Evolutionary conservation across 2,329 filamentous ascomycete genomes (phyloP), one percentile per base, ranked within the genome.

Genomic region (Aspergillus pseudoviridinutans): DNA sequence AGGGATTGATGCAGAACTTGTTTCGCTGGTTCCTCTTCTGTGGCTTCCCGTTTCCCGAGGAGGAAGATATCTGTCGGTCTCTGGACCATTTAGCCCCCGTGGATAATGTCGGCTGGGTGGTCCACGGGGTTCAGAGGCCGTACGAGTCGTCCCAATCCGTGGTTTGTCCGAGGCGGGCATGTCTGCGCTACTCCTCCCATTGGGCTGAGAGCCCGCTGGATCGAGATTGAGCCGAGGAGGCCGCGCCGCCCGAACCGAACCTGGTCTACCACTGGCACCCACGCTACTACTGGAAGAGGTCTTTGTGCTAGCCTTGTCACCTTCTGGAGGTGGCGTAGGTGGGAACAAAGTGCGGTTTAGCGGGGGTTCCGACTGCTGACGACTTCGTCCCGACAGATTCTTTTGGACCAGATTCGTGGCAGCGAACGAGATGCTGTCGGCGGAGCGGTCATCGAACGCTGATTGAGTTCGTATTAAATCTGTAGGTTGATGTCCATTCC

Each of bases 261-360:
- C 76, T 24, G 79, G 76, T 53, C 83, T 76, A 64, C 68, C 75
- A 71, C 69, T 78, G 59, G 68, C 74, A 66, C 67, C 74, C 58
- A 59, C 61, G 63, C 60, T 58, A 42, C 57, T 61, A 28, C 59
- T 61, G 47, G 60, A 59, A 41, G 73, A 68, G 47, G 64, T 68
- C 42, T 65, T 67, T 50, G 62, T 65, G 53, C 64, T 72, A 17
- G 65, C 74, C 67, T 87, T 88, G 64, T 97, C 92, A 61, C 85
- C 84, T 79, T 99, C 94, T 5, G 94, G 94, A 6, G 94, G 94
- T 44, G 94, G 94, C n/a, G 94, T 97, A n/a, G 94, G 94, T 20
- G 94, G 94, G 78, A 97, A 97, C 61, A 93, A 84, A 67, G 90
- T 90, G 66, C 91, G 87, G 70, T 84, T 85, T 62, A 86, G 79